Evolutionary conservation across 169 alveolate species (phyloP).

Genomic region (Plasmodium cynomolgi): DNA sequence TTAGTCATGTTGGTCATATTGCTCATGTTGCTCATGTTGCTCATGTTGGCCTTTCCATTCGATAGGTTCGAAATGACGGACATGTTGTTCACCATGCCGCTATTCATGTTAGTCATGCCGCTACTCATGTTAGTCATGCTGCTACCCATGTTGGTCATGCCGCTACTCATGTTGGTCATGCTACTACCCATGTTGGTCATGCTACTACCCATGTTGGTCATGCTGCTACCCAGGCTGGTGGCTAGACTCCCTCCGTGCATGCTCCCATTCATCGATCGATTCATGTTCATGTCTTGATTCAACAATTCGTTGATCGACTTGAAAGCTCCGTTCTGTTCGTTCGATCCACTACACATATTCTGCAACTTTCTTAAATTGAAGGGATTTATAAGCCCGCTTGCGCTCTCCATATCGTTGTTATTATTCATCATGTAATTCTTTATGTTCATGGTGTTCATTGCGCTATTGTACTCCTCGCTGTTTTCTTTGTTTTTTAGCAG

Average conservation of each 20-base stretch:
- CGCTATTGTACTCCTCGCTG: slow-evolving; percentile 14
- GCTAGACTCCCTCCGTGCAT: not conserved
- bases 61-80: not conserved
- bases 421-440: slow-evolving; percentile 19
- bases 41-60: not conserved
- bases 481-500: slow-evolving; percentile 31
- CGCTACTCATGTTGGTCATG: not conserved
- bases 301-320: slow-evolving; percentile 25
- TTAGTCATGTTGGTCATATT: not conserved
- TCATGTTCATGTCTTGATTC: slow-evolving; percentile 24
- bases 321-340: not conserved
- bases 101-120: not conserved
- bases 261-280: slow-evolving; percentile 9
- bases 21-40: not conserved
- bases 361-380: slow-evolving; percentile 30
- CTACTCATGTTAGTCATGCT: not conserved
- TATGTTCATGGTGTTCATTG: slow-evolving; percentile 9
- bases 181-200: not conserved
- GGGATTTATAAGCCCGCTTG: not conserved
- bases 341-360: not conserved
- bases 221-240: not conserved
- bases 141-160: not conserved
- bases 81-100: not conserved
- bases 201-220: not conserved
- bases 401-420: slow-evolving; percentile 1